Evolutionary conservation across 2,329 filamentous ascomycete species (phyloP).

Genomic region (Fusarium sp.): DNA sequence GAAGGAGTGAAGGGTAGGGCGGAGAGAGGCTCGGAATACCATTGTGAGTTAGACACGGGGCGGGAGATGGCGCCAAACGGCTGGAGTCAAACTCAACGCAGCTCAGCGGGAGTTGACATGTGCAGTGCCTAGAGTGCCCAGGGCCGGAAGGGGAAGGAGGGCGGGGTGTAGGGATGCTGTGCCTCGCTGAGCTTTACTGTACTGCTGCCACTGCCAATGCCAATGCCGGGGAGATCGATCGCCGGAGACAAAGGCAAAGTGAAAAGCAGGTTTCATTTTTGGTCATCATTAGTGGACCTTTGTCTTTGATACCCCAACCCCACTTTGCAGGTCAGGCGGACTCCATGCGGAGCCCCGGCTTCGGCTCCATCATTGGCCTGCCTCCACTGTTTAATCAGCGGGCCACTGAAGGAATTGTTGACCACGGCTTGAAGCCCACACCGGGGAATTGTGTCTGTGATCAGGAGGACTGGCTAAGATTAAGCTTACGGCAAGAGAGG

Average conservation of each 20-base stretch:
- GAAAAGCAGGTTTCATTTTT: slow-evolving; percentile 34
- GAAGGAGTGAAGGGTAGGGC: slow-evolving; percentile 37
- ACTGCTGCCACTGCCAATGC: slow-evolving; percentile 10
- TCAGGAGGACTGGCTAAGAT: slow-evolving; percentile 20
- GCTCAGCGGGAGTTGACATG: slow-evolving; percentile 34
- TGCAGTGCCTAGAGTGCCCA: slow-evolving; percentile 41
- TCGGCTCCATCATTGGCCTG: slow-evolving; percentile 24
- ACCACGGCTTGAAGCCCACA: slow-evolving; percentile 16
- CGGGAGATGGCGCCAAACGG: slow-evolving; percentile 24
- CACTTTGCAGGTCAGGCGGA: slow-evolving; percentile 45
- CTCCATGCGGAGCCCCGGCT: slow-evolving; percentile 42
- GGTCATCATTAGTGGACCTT: slow-evolving; percentile 29
- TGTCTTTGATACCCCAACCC: slow-evolving; percentile 39
- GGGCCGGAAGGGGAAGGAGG: slow-evolving; percentile 39
- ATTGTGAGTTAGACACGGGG: slow-evolving; percentile 37
- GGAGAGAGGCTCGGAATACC: slow-evolving; percentile 27
- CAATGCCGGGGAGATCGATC: slow-evolving; percentile 41
- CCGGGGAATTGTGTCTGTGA: slow-evolving; percentile 11
- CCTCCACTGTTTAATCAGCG: slow-evolving; percentile 27
- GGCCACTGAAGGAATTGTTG: slow-evolving; percentile 30
- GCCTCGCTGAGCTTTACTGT: slow-evolving; percentile 6
- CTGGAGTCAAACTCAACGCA: slow-evolving; percentile 21
- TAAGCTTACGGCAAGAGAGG: slow-evolving; percentile 13
- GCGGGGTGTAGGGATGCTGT: slow-evolving; percentile 31
- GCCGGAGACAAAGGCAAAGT: slow-evolving; percentile 20